Base-by-base conservation (phyloP, 371 early-diverging fungal species). In the Mucor plumbeus region DNA sequence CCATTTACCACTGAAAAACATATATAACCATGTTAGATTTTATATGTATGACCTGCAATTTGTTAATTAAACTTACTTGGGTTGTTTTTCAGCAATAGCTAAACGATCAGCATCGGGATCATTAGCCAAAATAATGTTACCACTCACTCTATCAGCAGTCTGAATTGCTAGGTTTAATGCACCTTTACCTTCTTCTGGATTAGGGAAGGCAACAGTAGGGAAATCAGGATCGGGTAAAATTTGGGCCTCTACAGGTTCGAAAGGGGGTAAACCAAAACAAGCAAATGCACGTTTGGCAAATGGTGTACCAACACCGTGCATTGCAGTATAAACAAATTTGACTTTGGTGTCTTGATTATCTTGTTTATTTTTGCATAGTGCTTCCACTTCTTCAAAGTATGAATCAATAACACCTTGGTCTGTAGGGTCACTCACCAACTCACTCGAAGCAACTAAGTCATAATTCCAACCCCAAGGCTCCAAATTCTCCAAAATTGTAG, bases 51-150 rank as follows among this genome's bases (percentile, higher is more conserved):
- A 3, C 26, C 1, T 3, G 3, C 26, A 26, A 26, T 26, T 26
- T 26, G 26, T 26, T 26, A 26, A 26, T 26, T 3, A 56, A 5
- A 60, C 65, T 48, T 78, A 79, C 82, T 69, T 69, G 9, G 83
- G 60, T 67, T 85, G 87, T 73, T 86, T 85, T 80, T 97, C 96
- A 43, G 96, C 95, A 40, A 91, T 90, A 2, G 97, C 94, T 48
- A 98, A 87, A 34, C 98, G 88, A 77, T 98, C 98, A n/a, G 96
- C 98, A 80, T 98, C 98, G 2, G 98, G 98, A 72, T 98, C 98
- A 75, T 97, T 98, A n/a, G 98, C 97, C 38, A 98, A 74, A n/a
- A 98, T 93, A 34, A 97, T 72, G 9, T 64, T 72, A 26, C 87
- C 84, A 19, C 78, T 79, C 38, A 69, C 67, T 39, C 72, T 61